Evolutionary conservation across 805 yeast species (phyloP).

Genomic region (Yueomyces sp.): DNA sequence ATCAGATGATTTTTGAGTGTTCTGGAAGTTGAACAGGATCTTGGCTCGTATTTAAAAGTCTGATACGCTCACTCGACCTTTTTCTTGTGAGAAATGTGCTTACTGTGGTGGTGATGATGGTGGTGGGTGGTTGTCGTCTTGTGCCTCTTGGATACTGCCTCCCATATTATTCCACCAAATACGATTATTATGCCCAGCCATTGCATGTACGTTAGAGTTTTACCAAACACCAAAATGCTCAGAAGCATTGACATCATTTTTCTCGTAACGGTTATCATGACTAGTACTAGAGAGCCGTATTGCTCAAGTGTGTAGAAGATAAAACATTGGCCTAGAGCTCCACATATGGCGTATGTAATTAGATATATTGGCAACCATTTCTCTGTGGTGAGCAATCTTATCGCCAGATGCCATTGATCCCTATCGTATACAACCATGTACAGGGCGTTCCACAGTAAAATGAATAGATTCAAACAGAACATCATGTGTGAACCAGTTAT

Average conservation of each 20-base stretch:
- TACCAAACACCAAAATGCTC: slow-evolving; percentile 82
- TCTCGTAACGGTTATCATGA: slow-evolving; percentile 91
- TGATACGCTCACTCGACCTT: no score
- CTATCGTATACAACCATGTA: slow-evolving; percentile 28
- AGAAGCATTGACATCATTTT: slow-evolving; percentile 92
- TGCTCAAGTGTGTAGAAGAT: slow-evolving; percentile 72
- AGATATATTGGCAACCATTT: slow-evolving; percentile 49
- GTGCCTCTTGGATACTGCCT: slow-evolving; percentile 40
- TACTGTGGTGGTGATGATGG: no score
- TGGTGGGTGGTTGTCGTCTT: no score
- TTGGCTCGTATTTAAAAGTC: no score
- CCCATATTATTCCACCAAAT: slow-evolving; percentile 75
- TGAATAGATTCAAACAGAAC: slow-evolving; percentile 47
- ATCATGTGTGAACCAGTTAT: slow-evolving; percentile 82
- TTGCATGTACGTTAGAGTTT: slow-evolving; percentile 45
- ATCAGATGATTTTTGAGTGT: no score
- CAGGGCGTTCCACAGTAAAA: slow-evolving; percentile 32
- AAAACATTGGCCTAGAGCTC: slow-evolving; percentile 90
- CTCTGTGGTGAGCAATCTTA: slow-evolving; percentile 23
- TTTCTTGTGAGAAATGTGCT: no score
- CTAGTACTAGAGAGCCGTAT: slow-evolving; percentile 73
- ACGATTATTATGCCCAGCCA: slow-evolving; percentile 74
- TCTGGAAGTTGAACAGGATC: no score
- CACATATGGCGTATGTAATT: slow-evolving; percentile 55
- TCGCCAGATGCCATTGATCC: slow-evolving; percentile 22